Base-by-base conservation (phyloP, 2,329 filamentous ascomycete species). In the Ilyonectria destructans region DNA sequence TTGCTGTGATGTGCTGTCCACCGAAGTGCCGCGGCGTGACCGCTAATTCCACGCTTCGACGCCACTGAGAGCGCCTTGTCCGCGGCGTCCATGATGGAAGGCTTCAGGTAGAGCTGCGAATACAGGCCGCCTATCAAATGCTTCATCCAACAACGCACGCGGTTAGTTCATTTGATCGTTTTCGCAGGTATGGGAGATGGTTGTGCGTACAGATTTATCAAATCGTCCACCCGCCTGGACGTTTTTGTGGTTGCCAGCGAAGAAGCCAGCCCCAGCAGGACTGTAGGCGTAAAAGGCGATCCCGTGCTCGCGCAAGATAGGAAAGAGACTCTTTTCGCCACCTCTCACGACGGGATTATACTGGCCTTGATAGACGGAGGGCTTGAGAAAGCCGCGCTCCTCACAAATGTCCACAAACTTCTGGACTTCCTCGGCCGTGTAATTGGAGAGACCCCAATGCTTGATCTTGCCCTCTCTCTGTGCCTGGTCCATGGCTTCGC, bases 401-500 rank as follows among this genome's bases (percentile, higher is more conserved):
- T 83, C 78, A 69, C 85, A 87, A 13, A 86, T 81, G 10, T 79
- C 74, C 37, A 84, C 61, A 3, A 87, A 78, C 51, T 80, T 62
- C 57, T 83, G 78, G 0, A 88, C 84, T 66, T 87, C 83, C 2
- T 78, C 78, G 1, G 81, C 80, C 0, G 77, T 77, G 70, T 82
- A 86, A 69, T 86, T 88, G 10, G 81, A 85, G 4, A 88, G 64
- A 0, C 85, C 86, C 65, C 85, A 85, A 0, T 79, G 69, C 71
- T 82, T 80, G 69, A 86, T 83, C 65, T 84, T 83, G 23, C 84
- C 84, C 43, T 82, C 75, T 17, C 74, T 63, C 68, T 82, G 75
- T 1, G 82, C 80, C 21, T 82, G 75, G 63, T 86, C 71, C 64
- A 87, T 82, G 8, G 82, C 84, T 40, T 79, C 75, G 23, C 78